Conservation (phyloP, 2,329 filamentous ascomycete genomes). For the Penicillium fuscoglaucum region DNA sequence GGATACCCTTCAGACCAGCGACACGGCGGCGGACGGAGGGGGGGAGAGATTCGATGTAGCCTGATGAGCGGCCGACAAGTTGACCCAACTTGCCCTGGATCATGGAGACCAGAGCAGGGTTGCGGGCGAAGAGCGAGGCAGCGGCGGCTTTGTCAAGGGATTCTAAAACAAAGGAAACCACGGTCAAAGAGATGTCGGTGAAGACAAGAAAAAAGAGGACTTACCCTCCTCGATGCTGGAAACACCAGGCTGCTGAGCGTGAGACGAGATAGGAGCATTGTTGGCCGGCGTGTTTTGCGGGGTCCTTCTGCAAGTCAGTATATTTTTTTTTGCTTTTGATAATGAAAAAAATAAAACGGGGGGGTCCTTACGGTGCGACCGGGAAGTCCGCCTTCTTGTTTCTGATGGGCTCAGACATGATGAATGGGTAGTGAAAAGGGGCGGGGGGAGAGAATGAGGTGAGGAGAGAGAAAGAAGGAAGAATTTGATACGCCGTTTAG, state of each 20-base stretch:
- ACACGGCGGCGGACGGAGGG: constrained; percentile 87
- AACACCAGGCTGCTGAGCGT: constrained; percentile 91
- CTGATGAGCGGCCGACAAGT: constrained; percentile 91
- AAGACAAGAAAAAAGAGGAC: constrained; percentile 33
- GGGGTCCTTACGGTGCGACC: constrained; percentile 61
- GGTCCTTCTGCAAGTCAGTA: constrained; percentile 61
- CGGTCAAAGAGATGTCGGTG: constrained; percentile 12
- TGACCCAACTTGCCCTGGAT: constrained; percentile 94
- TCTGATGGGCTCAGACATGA: constrained; percentile 68
- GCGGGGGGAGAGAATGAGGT: constrained; percentile 9
- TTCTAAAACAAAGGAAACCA: constrained; percentile 58
- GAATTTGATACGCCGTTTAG: constrained; percentile 42
- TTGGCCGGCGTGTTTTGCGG: constrained; percentile 96
- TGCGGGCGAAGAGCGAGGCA: constrained; percentile 90
- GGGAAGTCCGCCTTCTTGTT: constrained; percentile 64
- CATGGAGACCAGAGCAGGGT: constrained; percentile 92
- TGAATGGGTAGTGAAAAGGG: constrained; percentile 40
- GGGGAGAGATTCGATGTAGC: constrained; percentile 96
- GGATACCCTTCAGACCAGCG: constrained; percentile 92
- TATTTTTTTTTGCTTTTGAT: constrained; percentile 23
- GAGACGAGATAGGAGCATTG: constrained; percentile 95
- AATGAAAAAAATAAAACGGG: constrained; percentile 11
- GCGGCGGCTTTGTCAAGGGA: constrained; percentile 83
- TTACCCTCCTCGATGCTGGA: constrained; percentile 96
- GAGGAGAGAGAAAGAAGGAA: constrained; percentile 33